These are phyloP conservation scores for Trichoderma gracile DNA, from an alignment of 2,329 filamentous ascomycete genomes.

Conservation along the genomic window DNA sequence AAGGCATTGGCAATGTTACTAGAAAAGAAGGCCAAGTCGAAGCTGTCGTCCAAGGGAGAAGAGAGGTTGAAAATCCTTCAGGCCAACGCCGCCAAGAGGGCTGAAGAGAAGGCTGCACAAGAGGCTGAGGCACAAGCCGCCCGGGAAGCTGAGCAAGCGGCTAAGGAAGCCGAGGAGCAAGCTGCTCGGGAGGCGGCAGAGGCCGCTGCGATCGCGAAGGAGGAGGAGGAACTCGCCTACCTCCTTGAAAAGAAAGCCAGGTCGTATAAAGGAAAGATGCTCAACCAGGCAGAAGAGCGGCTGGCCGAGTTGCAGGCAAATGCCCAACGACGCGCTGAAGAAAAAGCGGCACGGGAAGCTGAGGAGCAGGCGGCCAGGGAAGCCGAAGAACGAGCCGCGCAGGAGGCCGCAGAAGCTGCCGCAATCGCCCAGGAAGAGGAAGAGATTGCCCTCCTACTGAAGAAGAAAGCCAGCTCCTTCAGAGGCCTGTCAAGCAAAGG, in stretches of 20 bases:
- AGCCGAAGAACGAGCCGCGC: constrained; percentile 6
- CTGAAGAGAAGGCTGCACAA: constrained; percentile 31
- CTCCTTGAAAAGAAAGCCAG: constrained; percentile 41
- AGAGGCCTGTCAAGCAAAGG: constrained; percentile 9
- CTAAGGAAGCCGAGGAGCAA: constrained; percentile 29
- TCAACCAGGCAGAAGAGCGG: constrained; percentile 37
- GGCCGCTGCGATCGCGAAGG: constrained; percentile 26
- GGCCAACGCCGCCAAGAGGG: constrained; percentile 6
- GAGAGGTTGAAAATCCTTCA: constrained; percentile 3
- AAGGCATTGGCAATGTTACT: constrained; percentile 45
- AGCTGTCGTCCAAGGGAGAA: constrained; percentile 26
- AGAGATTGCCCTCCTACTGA: background rate
- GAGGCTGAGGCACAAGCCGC: constrained; percentile 32
- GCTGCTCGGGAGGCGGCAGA: constrained; percentile 29
- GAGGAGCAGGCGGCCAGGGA: constrained; percentile 26
- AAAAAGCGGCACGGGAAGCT: constrained; percentile 32
- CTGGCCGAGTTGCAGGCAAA: constrained; percentile 29
- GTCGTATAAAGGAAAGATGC: constrained; percentile 33
- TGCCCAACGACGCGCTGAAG: constrained; percentile 18
- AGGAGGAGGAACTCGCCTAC: constrained; percentile 30
- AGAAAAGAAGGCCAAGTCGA: constrained; percentile 49
- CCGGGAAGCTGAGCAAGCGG: constrained; percentile 30
- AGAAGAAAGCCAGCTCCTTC: constrained; percentile 3
- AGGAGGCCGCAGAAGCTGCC: constrained; percentile 3
- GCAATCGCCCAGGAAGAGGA: constrained; percentile 16